These are phyloP conservation scores for Gymnopilus junonius DNA, from an alignment of 768 basidiomycete genomes.

Conservation along the genomic window DNA sequence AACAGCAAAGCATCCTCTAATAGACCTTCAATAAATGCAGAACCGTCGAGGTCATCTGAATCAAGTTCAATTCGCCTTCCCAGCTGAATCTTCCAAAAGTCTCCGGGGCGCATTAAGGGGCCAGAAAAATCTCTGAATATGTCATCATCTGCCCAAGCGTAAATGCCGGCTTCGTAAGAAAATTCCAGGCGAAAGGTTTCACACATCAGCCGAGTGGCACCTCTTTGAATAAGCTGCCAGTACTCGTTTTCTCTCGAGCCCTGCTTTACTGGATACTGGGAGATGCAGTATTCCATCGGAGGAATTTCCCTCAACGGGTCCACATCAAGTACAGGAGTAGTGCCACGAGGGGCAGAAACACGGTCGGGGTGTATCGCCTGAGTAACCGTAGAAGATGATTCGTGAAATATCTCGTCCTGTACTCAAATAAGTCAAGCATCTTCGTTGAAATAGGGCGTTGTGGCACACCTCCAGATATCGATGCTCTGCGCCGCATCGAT, in stretches of 20 bases:
- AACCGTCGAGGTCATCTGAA: conserved; percentile 39
- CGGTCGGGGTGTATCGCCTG: conserved; percentile 30
- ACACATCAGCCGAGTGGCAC: conserved; percentile 42
- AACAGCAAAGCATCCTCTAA: conserved; percentile 37
- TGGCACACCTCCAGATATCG: background rate
- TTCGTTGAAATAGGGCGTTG: too few relatives aligned
- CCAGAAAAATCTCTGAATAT: conserved; percentile 33
- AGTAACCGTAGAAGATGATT: conserved; percentile 17
- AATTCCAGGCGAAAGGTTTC: conserved; percentile 39
- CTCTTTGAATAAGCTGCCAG: conserved; percentile 31
- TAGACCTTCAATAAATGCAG: conserved; percentile 34
- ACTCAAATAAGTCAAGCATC: background rate
- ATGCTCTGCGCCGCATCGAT: conserved; percentile 23
- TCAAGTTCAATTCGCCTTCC: conserved; percentile 40
- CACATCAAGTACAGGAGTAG: conserved; percentile 33
- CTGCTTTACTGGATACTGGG: background rate
- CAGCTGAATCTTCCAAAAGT: conserved; percentile 44
- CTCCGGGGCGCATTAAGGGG: conserved; percentile 34
- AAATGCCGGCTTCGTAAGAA: conserved; percentile 31
- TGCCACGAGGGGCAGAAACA: conserved; percentile 27
- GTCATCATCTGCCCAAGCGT: conserved; percentile 36
- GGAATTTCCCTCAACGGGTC: conserved; percentile 2
- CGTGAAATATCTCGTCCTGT: background rate
- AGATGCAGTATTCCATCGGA: conserved; percentile 2
- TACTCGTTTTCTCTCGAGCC: conserved; percentile 28